Conservation (phyloP, 192 early-diverging fungal genomes). For the Tieghemiomyces parasiticus region DNA sequence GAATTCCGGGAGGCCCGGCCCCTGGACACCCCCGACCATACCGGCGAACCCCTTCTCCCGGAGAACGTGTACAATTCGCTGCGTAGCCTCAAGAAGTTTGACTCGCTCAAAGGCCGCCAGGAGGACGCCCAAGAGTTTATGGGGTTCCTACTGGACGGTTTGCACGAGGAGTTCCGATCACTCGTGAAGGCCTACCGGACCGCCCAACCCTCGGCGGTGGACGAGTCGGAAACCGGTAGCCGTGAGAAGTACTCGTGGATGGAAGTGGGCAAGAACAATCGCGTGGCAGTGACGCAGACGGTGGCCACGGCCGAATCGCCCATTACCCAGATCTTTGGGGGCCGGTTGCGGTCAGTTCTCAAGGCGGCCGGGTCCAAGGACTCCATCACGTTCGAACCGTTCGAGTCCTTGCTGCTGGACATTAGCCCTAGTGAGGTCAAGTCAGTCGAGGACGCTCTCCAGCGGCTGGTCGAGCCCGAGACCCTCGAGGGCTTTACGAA, state of each 20-base stretch:
- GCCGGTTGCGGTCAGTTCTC: conserved; percentile 60
- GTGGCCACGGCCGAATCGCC: conserved; percentile 43
- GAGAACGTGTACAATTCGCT: conserved; percentile 89
- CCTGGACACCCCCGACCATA: neutral
- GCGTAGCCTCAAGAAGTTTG: conserved; percentile 56
- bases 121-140: conserved; percentile 98
- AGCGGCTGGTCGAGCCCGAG: conserved; percentile 61
- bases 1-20: conserved; percentile 15
- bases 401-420: conserved; percentile 75
- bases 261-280: conserved; percentile 81
- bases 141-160: conserved; percentile 79
- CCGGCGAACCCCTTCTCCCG: conserved; percentile 69
- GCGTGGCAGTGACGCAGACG: neutral
- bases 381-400: conserved; percentile 76
- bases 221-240: neutral
- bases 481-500: conserved; percentile 61
- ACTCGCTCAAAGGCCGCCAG: conserved; percentile 78
- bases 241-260: conserved; percentile 52
- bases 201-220: neutral
- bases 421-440: conserved; percentile 59
- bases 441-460: conserved; percentile 74
- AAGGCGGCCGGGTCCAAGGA: conserved; percentile 54
- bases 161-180: conserved; percentile 79
- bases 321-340: conserved; percentile 78
- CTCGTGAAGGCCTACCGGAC: too few species aligned